These are phyloP conservation scores for Sporothrix curviconia DNA, from an alignment of 2,329 filamentous ascomycete genomes.

Conservation along the genomic window DNA sequence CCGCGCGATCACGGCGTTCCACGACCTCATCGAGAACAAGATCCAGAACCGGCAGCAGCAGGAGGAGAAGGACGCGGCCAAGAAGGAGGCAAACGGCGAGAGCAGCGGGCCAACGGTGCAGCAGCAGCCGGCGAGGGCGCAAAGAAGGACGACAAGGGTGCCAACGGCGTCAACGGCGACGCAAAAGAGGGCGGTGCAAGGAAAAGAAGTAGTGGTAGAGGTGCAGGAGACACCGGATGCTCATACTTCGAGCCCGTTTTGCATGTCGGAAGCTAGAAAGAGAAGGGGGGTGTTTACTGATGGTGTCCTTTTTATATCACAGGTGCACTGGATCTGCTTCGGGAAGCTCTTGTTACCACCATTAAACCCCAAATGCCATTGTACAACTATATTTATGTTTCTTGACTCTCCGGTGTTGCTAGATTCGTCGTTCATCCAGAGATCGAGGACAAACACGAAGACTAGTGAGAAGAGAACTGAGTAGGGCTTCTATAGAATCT, in stretches of 20 bases:
- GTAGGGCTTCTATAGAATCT: not conserved
- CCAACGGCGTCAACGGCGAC: conserved; percentile 15
- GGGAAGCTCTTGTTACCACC: not conserved
- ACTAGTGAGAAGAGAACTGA: too few species aligned
- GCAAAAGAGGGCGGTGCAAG: conserved; percentile 47
- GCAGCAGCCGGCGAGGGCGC: conserved; percentile 31
- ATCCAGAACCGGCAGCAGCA: conserved; percentile 97
- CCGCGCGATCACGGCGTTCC: conserved; percentile 95
- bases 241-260: too few species aligned
- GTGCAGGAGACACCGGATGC: too few species aligned
- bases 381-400: conserved; percentile 9
- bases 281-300: not conserved
- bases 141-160: conserved; percentile 45
- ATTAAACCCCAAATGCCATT: conserved; percentile 2
- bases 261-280: too few species aligned
- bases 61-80: conserved; percentile 83
- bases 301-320: not conserved
- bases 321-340: not conserved
- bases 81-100: conserved; percentile 55
- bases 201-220: conserved; percentile 20
- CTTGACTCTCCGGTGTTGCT: too few species aligned
- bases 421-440: too few species aligned
- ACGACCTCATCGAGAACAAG: conserved; percentile 99
- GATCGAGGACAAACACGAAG: too few species aligned
- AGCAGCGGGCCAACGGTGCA: conserved; percentile 31